A percentile compares a stretch with the other conserved stretches of the same genome.
Evolutionary conservation across 23 red algal genomes (phyloP).

Genomic region (Pyropia haitanensis): DNA sequence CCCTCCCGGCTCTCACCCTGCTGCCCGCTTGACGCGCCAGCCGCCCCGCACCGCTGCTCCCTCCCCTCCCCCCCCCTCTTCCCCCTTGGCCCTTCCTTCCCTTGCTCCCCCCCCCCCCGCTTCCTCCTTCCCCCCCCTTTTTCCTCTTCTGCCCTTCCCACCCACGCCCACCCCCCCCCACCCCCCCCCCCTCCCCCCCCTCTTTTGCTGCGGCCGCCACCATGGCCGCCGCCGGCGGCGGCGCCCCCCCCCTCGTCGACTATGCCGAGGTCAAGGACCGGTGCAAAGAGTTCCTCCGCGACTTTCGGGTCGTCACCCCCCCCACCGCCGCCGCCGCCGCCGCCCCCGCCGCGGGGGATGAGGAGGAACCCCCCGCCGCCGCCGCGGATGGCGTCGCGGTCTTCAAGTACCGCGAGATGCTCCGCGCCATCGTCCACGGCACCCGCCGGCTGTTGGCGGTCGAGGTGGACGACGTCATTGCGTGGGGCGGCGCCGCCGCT

Average conservation of each 20-base stretch:
- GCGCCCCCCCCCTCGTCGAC: neutral
- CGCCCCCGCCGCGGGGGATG: neutral
- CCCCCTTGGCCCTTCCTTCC: no score
- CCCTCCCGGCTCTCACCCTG: no score
- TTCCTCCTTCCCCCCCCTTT: no score
- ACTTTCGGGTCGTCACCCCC: neutral
- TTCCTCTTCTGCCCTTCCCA: no score
- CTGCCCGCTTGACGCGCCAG: no score
- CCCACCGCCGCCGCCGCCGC: neutral
- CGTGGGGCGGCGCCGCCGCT: slow-evolving; percentile 10
- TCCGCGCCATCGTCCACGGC: slow-evolving; percentile 34
- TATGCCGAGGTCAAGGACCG: slow-evolving; percentile 7
- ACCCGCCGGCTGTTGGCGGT: slow-evolving; percentile 6
- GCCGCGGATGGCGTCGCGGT: neutral
- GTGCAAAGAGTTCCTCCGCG: slow-evolving; percentile 8
- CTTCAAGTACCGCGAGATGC: slow-evolving; percentile 32
- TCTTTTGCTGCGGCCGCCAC: no score
- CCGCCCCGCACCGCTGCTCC: no score
- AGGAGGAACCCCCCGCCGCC: neutral
- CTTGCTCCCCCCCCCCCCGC: no score
- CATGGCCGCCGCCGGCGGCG: no score
- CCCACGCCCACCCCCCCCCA: no score
- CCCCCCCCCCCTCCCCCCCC: no score
- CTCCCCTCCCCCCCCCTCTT: no score
- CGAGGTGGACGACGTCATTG: slow-evolving; percentile 47